These are phyloP conservation scores for Cercospora janseana DNA, from an alignment of 2,329 filamentous ascomycete genomes.

Conservation along the genomic window DNA sequence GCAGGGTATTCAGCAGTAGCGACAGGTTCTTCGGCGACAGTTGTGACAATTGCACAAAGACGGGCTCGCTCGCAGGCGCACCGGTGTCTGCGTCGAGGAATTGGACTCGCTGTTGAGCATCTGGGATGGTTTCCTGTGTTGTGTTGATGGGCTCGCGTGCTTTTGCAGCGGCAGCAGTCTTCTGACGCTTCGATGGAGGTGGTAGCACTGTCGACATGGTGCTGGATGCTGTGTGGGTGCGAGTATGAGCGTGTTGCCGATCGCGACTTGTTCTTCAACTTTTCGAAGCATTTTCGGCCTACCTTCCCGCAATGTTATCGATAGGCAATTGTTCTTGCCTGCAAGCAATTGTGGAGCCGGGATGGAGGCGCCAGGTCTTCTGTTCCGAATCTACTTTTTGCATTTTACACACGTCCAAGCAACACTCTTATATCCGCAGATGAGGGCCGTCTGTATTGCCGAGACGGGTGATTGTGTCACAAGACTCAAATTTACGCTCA, in stretches of 20 bases:
- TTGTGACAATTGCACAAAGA: constrained; percentile 76
- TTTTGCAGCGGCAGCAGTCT: constrained; percentile 69
- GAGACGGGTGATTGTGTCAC: too few species aligned
- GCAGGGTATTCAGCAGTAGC: constrained; percentile 77
- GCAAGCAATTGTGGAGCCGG: too few species aligned
- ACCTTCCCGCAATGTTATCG: background rate
- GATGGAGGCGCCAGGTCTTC: too few species aligned
- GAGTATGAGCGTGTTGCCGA: background rate
- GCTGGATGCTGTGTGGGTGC: background rate
- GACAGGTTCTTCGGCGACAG: constrained; percentile 87
- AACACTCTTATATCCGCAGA: too few species aligned
- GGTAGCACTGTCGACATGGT: constrained; percentile 76
- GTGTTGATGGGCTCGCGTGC: constrained; percentile 74
- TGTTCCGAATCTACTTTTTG: too few species aligned
- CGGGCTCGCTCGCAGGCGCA: constrained; percentile 66
- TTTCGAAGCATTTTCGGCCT: constrained; percentile 2
- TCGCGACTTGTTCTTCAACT: background rate
- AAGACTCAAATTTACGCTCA: too few species aligned
- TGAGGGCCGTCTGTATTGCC: too few species aligned
- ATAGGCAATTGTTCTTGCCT: background rate
- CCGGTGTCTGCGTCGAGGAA: constrained; percentile 79
- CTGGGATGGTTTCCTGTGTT: constrained; percentile 56
- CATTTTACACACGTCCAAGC: too few species aligned
- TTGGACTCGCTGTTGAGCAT: constrained; percentile 68
- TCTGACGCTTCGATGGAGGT: constrained; percentile 86